Evolutionary conservation across 129 eudicot species (phyloP).

Genomic region (Deinandra increscens): DNA sequence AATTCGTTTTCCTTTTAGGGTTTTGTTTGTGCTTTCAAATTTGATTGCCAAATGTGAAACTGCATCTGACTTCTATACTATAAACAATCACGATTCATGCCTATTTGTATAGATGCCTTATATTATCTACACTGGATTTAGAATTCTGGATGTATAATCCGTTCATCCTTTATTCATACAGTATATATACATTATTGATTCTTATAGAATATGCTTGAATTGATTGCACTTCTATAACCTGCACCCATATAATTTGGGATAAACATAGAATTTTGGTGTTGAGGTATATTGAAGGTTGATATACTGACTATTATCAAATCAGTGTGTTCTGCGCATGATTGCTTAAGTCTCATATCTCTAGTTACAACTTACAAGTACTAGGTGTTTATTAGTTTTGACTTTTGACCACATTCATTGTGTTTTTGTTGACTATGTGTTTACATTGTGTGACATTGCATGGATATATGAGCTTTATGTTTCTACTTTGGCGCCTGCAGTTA

Average conservation of each 20-base stretch:
- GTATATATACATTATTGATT: neutral
- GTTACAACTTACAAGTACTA: neutral
- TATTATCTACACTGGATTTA: neutral
- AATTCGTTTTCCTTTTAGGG: slow-evolving; percentile 13
- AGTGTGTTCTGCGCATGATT: neutral
- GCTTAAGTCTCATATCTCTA: neutral
- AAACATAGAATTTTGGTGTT: neutral
- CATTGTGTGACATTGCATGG: neutral
- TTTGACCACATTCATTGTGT: slow-evolving; percentile 6
- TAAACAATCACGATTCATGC: no score
- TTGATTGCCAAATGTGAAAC: neutral
- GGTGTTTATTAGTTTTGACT: slow-evolving; percentile 3
- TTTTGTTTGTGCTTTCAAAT: neutral
- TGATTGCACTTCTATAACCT: neutral
- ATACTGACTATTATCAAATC: neutral
- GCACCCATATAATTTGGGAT: neutral
- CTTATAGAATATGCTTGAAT: neutral
- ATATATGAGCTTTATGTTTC: slow-evolving; percentile 4
- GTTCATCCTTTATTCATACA: neutral
- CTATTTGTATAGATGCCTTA: neutral
- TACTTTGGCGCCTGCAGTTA: slow-evolving; percentile 44
- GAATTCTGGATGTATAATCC: neutral
- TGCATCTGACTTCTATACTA: neutral
- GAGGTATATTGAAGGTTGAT: neutral
- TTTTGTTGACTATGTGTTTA: neutral